Evolutionary conservation across 2,329 filamentous ascomycete genomes (phyloP), one percentile per base, ranked within the genome.

Genomic region (Calonectria fujianensis): DNA sequence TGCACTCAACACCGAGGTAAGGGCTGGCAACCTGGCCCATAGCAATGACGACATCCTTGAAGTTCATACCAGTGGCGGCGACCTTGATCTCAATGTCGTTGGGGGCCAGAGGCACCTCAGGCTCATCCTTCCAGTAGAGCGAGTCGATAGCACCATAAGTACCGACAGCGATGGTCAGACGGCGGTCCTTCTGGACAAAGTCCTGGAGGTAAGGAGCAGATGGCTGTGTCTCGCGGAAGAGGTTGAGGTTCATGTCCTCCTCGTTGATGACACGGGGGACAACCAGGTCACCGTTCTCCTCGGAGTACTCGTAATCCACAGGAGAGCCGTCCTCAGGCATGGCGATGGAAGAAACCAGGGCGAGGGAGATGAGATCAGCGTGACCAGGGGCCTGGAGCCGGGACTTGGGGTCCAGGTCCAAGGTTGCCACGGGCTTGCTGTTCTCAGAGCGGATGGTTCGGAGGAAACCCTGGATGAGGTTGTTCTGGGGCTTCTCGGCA

Each of bases 371-470:
- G 13, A 85, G 82, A 13, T 81, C 80, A 0, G 82, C 83, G 2
- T 81, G 83, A 7, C 80, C 81, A 14, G 77, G 74, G 20, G 79
- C 72, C 16, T 82, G 77, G 18, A 85, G 80, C 20, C 78, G 66
- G 10, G 84, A 84, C 11, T 79, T 75, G 5, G 84, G 84, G 41
- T 89, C 86, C 1, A 90, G 80, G 64, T 89, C 88, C 0, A 90
- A 81, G 1, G 86, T 88, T 1, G 86, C 86, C 20, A 87, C 86
- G 16, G 83, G 83, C 63, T 88, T 85, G 31, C 84, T 83, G 1
- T 86, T 85, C 76, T 89, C 88, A 1, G 88, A 88, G 1, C 88
- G 87, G 29, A 89, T 83, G 1, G 85, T 86, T 39, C 88, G 84
- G 72, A 86, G 84, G 3, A 89, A 81, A 37, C 88, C 88, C 11